Base-by-base conservation (phyloP, 306 rosid genomes). In the Acacia crassicarpa region DNA sequence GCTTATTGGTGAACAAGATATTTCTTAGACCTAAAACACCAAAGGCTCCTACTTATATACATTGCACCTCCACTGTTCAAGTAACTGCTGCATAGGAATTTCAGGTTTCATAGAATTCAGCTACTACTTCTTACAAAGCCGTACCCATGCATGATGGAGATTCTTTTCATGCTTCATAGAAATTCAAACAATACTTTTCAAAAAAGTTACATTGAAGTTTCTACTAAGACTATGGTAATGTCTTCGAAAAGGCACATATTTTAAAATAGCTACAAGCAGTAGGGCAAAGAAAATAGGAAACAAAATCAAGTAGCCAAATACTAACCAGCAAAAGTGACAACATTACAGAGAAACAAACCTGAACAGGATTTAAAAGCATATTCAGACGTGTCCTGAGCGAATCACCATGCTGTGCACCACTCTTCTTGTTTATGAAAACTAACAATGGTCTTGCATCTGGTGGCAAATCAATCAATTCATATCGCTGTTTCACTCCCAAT, bases 391-490 rank as follows among this genome's bases (percentile, higher is more conserved):
- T 84, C 86, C 91, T 91, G 78, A 96, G 91, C 32, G 97, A 92
- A 88, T 94, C 92, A 84, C 99, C 99, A 79, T 93, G 97, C 62
- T 94, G 99, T 73, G 99, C 99, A 59, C 99, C 99, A 89, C 99
- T 96, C 96, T 96, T 96, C 88, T 96, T 96, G 90, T 96, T 96
- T 82, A 94, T 80, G 76, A 96, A 94, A 84, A 96, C 99, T 83
- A 96, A 85, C 85, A 96, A 77, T 51, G 99, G 97, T 71, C 99
- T 94, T 75, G 97, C 92, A 87, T 96, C 97, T 19, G 97, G 86
- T 38, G 97, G 94, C 83, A 92, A 83, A 84, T 90, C 98, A 84
- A 80, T 89, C 90, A 96, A 77, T 85, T 93, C 98, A 51, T 92
- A 91, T 59, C 65, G 88, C 88, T 90, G 95, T 75, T 85, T 96